Conservation (phyloP, 306 rosid genomes). For the Rubus idaeus region DNA sequence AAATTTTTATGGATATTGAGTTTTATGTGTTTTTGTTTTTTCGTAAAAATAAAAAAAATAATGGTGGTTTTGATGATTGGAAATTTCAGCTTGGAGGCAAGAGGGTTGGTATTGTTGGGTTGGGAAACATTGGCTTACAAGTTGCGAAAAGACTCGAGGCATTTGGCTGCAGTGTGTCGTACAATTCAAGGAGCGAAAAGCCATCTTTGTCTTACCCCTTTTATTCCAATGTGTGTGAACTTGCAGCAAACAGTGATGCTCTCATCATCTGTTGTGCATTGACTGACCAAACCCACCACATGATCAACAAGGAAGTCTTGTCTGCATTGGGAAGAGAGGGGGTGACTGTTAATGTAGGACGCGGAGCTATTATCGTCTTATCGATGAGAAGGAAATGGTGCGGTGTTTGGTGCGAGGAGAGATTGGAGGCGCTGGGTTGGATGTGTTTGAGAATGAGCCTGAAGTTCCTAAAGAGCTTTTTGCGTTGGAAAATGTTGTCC, state of each 20-base stretch:
- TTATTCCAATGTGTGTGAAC: constrained; percentile 41
- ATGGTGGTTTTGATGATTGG: too few species aligned
- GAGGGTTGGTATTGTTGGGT: constrained; percentile 49
- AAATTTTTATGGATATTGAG: too few species aligned
- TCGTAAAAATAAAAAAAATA: too few species aligned
- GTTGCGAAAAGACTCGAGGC: constrained; percentile 52
- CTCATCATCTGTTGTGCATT: constrained; percentile 51
- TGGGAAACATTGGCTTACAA: constrained; percentile 52
- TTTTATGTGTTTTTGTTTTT: too few species aligned
- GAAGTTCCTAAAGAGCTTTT: constrained; percentile 38
- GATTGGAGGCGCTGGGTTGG: constrained; percentile 49
- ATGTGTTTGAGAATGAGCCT: constrained; percentile 65
- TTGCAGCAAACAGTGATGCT: constrained; percentile 33
- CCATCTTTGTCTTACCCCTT: constrained; percentile 31
- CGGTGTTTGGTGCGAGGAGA: constrained; percentile 22
- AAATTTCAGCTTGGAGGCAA: constrained; percentile 42
- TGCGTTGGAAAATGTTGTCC: constrained; percentile 44
- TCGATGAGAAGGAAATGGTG: constrained; percentile 44
- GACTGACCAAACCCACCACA: constrained; percentile 41
- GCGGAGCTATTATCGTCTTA: constrained; percentile 41
- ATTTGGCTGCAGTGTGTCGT: constrained; percentile 42
- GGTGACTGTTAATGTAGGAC: constrained; percentile 45
- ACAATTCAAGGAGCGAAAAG: constrained; percentile 46
- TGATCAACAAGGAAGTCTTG: constrained; percentile 44
- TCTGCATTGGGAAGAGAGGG: constrained; percentile 47